Conservation (phyloP, 2,329 filamentous ascomycete species). For the Xylariaceae sp. region DNA sequence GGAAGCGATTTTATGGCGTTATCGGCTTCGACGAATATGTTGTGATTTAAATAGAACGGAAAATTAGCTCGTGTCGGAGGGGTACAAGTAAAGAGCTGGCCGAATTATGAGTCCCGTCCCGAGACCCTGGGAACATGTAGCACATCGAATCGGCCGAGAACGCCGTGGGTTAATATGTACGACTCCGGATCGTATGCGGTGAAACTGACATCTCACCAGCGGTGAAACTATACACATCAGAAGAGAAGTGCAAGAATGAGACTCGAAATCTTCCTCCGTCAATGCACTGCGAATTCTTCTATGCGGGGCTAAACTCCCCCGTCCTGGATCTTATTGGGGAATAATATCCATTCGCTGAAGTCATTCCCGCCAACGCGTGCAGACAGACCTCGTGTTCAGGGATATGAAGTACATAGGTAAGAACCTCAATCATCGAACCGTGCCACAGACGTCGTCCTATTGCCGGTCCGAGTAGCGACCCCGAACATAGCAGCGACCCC, state of each 20-base stretch:
- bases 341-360: conserved; percentile 9
- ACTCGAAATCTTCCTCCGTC: background rate
- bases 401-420: conserved; percentile 12
- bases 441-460: conserved; percentile 8
- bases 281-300: background rate
- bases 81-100: conserved; percentile 19
- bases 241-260: background rate
- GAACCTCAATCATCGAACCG: conserved; percentile 11
- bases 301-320: background rate
- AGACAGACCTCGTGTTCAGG: conserved; percentile 16
- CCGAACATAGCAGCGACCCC: conserved; percentile 20
- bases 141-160: conserved; percentile 13
- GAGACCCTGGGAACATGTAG: conserved; percentile 18
- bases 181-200: conserved; percentile 14
- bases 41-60: no score
- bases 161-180: conserved; percentile 6
- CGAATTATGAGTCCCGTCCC: conserved; percentile 13
- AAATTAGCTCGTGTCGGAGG: conserved; percentile 2
- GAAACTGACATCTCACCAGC: conserved; percentile 7
- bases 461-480: conserved; percentile 15
- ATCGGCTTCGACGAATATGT: background rate
- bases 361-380: conserved; percentile 6
- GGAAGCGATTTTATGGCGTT: background rate
- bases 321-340: background rate
- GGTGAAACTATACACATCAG: conserved; percentile 7